Percentiles rank a stretch among this genome's conserved stretches.
These are phyloP conservation scores for Cenchrus purpureus DNA, from an alignment of 176 grass and related monocot genomes.

Conservation along the genomic window DNA sequence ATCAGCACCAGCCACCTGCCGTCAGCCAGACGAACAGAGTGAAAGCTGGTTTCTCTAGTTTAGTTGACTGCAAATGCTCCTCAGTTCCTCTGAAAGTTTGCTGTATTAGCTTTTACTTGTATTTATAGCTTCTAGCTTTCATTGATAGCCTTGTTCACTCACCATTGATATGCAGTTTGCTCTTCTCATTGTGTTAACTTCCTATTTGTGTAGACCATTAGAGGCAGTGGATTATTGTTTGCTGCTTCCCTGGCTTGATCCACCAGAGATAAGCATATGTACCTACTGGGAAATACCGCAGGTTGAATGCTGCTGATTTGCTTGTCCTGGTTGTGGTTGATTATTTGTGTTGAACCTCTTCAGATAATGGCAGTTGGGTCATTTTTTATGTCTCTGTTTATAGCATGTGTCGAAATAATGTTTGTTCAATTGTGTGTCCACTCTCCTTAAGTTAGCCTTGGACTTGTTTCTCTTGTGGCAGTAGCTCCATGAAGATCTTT, in stretches of 20 bases:
- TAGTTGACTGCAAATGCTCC: neutral
- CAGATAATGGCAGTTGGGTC: neutral
- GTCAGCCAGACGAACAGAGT: no score
- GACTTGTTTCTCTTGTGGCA: no score
- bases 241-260: neutral
- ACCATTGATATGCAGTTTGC: neutral
- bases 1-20: no score
- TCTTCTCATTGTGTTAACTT: neutral
- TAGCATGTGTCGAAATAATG: neutral
- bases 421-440: neutral
- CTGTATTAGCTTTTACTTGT: neutral
- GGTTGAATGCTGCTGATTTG: neutral
- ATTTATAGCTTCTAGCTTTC: neutral
- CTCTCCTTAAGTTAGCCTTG: neutral
- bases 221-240: neutral
- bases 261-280: neutral
- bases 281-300: neutral
- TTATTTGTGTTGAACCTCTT: neutral
- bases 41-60: neutral
- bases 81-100: neutral
- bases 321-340: neutral
- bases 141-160: neutral
- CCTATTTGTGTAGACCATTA: neutral
- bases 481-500: neutral
- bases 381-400: neutral